A percentile compares a stretch with the other conserved stretches of the same genome.
phyloP scores from a whole-genome alignment of 208 protist species.

The Angomonas deanei region DNA sequence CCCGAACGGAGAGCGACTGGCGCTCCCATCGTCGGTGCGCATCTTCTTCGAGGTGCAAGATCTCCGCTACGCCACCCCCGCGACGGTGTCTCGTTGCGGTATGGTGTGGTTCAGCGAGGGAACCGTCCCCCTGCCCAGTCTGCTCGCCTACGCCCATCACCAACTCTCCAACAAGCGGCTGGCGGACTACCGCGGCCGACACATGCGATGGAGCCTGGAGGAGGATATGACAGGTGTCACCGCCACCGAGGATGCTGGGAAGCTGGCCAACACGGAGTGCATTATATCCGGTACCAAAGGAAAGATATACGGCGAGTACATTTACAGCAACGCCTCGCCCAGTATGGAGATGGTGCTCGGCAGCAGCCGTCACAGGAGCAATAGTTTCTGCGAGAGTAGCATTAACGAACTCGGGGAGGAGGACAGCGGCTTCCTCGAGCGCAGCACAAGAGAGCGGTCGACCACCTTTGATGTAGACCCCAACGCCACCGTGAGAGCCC shows the following conservation, averaged over 20 bases:
- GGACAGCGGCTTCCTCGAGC: background rate
- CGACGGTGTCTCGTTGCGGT: constrained; percentile 98
- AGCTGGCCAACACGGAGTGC: constrained; percentile 11
- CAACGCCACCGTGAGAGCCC: background rate
- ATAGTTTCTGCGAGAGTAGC: background rate
- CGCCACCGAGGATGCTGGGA: background rate
- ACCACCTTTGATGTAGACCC: background rate
- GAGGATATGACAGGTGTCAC: constrained; percentile 37
- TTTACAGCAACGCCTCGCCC: constrained; percentile 20
- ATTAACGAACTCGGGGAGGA: background rate
- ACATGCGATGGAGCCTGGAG: constrained; percentile 33
- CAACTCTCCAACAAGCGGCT: constrained; percentile 43
- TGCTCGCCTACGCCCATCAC: constrained; percentile 47
- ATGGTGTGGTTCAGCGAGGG: constrained; percentile 99
- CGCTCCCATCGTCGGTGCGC: constrained; percentile 94
- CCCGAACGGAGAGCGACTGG: constrained; percentile 98
- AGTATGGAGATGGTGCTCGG: constrained; percentile 10
- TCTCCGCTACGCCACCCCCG: constrained; percentile 96
- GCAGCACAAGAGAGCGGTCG: background rate
- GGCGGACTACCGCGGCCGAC: constrained; percentile 44
- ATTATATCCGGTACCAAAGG: constrained; percentile 33
- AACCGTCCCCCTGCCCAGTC: constrained; percentile 86
- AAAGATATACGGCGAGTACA: constrained; percentile 45
- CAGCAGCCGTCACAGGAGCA: background rate
- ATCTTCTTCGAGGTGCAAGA: constrained; percentile 99